Evolutionary conservation across 129 eudicot species (phyloP).

Genomic region (Lactuca sativa): DNA sequence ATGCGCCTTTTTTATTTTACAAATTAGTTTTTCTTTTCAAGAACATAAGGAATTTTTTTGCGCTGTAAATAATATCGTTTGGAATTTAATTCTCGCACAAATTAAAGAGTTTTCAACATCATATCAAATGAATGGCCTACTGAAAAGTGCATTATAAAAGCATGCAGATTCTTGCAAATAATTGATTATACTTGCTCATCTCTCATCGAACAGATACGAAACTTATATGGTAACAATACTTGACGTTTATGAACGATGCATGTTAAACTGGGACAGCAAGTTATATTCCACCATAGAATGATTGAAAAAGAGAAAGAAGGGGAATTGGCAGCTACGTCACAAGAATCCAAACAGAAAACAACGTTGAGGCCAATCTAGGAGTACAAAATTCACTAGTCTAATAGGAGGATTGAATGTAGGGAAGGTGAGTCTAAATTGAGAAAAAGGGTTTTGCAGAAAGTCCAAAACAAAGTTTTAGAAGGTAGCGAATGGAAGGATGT

Average conservation of each 20-base stretch:
- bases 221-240: slow-evolving; percentile 11
- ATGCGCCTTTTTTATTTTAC: too few species aligned
- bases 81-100: background rate
- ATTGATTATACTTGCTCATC: slow-evolving; percentile 4
- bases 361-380: slow-evolving; percentile 52
- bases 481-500: slow-evolving; percentile 65
- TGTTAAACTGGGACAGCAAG: slow-evolving; percentile 11
- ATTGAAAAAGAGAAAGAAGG: slow-evolving; percentile 29
- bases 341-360: slow-evolving; percentile 55
- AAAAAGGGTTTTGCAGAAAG: slow-evolving; percentile 30
- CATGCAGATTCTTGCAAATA: slow-evolving; percentile 25
- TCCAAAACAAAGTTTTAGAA: slow-evolving; percentile 52
- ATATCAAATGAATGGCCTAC: slow-evolving; percentile 25
- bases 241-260: slow-evolving; percentile 14
- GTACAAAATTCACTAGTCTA: slow-evolving; percentile 21
- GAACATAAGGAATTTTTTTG: too few species aligned
- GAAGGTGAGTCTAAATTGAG: slow-evolving; percentile 2
- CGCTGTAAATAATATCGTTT: too few species aligned
- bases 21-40: too few species aligned
- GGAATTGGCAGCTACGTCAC: slow-evolving; percentile 45
- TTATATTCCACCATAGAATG: slow-evolving; percentile 28
- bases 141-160: slow-evolving; percentile 15
- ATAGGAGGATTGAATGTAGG: slow-evolving; percentile 16
- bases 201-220: background rate
- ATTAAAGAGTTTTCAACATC: background rate